Evolutionary conservation across 73 alveolate genomes (phyloP), one percentile per base, ranked within the genome.

Genomic region (Paramecium biaurelia): DNA sequence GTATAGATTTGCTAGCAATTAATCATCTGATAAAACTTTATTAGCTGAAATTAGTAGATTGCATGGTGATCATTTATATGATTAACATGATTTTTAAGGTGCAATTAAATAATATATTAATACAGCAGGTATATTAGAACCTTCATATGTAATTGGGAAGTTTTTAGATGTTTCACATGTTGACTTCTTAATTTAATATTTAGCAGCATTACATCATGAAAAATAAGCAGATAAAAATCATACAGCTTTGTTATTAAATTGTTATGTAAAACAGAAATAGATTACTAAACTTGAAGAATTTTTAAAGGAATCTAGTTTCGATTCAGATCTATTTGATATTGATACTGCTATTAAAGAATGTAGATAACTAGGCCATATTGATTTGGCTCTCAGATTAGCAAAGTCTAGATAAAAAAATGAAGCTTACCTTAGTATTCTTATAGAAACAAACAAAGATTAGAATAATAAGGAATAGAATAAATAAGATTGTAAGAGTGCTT

Each of bases 321-420:
- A 96, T 70, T 96, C 96, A 74, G 98, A 98, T 72, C 94, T 95
- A 67, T 96, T 96, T 58, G 99, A 98, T 90, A 97, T 98, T 18
- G 97, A 93, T 47, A 97, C 99, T 20, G 99, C 99, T 10, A 98
- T 98, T 72, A 99, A 97, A 84, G 99, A 63, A 86, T 96, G 99
- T 58, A 85, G 98, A 72, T 87, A 96, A 63, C 59, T 92, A 70
- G 92, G 92, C 1, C 92, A 92, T 32, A 93, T 93, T 11, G 98
- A 96, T 47, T 70, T 95, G 63, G 99, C 99, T 49, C 87, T 92
- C 11, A 70, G 92, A 18, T 56, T 96, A 63, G 99, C 99, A 1
- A 68, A 93, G 20, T 85, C 95, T 38, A 92, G 93, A 67, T 92
- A 96, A 47, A 85, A 95, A 85, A 95, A 96, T 94, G 92, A 92